phyloP scores from a whole-genome alignment of 768 basidiomycete genomes.

The Pisolithus sp. region DNA sequence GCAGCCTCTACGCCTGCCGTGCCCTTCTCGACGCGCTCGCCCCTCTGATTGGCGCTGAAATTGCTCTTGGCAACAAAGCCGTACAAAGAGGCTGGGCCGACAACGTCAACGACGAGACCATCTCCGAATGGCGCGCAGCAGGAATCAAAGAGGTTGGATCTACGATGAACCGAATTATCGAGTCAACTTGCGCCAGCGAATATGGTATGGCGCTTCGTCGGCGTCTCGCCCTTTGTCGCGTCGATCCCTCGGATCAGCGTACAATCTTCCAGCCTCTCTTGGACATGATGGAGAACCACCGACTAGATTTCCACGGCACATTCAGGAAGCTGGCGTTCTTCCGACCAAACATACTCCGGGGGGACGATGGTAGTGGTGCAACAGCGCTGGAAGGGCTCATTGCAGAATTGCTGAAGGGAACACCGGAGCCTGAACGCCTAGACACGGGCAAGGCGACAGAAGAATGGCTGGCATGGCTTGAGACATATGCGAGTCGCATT shows the following conservation, averaged over 20 bases:
- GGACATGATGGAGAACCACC: conserved; percentile 60
- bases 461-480: conserved; percentile 62
- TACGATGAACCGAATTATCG: conserved; percentile 56
- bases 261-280: conserved; percentile 61
- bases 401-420: conserved; percentile 37
- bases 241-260: conserved; percentile 52
- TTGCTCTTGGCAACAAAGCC: conserved; percentile 43
- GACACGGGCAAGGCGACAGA: conserved; percentile 40
- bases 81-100: conserved; percentile 61
- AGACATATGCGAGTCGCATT: conserved; percentile 53
- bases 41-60: conserved; percentile 83
- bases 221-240: conserved; percentile 72
- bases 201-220: conserved; percentile 70
- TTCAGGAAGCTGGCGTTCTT: conserved; percentile 72
- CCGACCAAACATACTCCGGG: conserved; percentile 34
- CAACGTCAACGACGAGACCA: conserved; percentile 41
- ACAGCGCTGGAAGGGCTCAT: conserved; percentile 36
- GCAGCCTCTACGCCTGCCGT: conserved; percentile 70
- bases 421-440: conserved; percentile 41
- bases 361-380: conserved; percentile 7
- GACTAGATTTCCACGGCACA: conserved; percentile 84
- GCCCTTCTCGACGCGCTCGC: conserved; percentile 72
- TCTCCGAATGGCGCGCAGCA: conserved; percentile 55
- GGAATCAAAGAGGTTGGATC: conserved; percentile 48
- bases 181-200: conserved; percentile 53